phyloP scores from a whole-genome alignment of 805 yeast species.

The Scheffersomyces spartinae region DNA sequence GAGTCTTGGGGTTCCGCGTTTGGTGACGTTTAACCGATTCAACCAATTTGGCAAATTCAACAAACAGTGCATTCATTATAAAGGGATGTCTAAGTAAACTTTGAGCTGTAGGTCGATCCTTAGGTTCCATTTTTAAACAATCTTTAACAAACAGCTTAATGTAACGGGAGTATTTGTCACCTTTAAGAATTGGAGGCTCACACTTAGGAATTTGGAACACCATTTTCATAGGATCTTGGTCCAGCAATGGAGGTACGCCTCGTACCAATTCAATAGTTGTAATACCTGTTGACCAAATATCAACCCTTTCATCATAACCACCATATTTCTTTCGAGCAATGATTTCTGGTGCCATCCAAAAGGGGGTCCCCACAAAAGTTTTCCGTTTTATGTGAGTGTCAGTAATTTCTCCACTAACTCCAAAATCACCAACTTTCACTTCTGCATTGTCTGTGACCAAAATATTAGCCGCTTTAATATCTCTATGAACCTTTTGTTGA shows the following conservation, averaged over 20 bases:
- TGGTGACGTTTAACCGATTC: conserved; percentile 25
- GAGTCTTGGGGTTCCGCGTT: conserved; percentile 19
- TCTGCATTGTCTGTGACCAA: conserved; percentile 57
- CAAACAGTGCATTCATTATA: conserved; percentile 25
- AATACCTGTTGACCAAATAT: conserved; percentile 94
- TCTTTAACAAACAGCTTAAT: conserved; percentile 56
- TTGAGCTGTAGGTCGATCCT: conserved; percentile 48
- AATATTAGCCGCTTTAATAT: conserved; percentile 83
- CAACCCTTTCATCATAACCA: conserved; percentile 80
- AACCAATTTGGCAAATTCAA: conserved; percentile 24
- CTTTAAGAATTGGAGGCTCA: conserved; percentile 49
- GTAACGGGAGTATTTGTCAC: conserved; percentile 29
- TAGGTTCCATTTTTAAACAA: conserved; percentile 62
- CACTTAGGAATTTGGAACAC: conserved; percentile 57
- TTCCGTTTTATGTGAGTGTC: conserved; percentile 39
- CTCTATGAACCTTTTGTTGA: conserved; percentile 75
- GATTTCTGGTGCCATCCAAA: conserved; percentile 99
- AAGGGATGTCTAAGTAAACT: conserved; percentile 44
- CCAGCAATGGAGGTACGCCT: conserved; percentile 73
- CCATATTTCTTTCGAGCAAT: conserved; percentile 31
- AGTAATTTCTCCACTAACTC: conserved; percentile 78
- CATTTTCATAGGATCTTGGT: conserved; percentile 67
- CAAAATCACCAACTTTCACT: conserved; percentile 85
- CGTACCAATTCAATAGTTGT: conserved; percentile 77
- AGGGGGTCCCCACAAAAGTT: conserved; percentile 92